These are phyloP conservation scores for Neurospora sp. DNA, from an alignment of 495 filamentous ascomycete genomes.

Conservation along the genomic window DNA sequence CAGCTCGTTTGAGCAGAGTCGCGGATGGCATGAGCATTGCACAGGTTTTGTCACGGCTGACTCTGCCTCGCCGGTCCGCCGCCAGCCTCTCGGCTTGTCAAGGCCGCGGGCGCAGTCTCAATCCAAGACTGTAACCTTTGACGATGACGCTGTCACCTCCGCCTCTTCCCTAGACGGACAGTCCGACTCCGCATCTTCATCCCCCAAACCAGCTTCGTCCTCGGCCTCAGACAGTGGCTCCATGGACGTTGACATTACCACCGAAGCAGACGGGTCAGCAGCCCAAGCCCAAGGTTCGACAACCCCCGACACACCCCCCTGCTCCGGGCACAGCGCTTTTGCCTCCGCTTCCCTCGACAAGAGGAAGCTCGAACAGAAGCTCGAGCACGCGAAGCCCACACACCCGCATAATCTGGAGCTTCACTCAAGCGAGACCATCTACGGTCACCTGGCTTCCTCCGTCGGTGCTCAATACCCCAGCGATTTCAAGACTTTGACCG, in stretches of 20 bases:
- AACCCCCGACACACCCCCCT: constrained; percentile 8
- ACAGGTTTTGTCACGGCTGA: constrained; percentile 27
- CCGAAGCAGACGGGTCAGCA: neutral
- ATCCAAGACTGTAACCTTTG: neutral
- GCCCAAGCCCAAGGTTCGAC: neutral
- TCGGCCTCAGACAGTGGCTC: constrained; percentile 8
- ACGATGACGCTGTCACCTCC: neutral
- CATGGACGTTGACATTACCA: neutral
- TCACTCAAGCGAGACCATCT: constrained; percentile 4
- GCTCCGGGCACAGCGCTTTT: neutral
- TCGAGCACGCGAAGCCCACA: constrained; percentile 1
- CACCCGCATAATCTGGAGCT: neutral
- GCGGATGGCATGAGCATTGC: constrained; percentile 25
- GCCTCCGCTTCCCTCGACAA: neutral
- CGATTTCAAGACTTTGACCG: constrained; percentile 30
- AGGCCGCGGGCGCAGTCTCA: constrained; percentile 8
- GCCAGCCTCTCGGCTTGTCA: constrained; percentile 1
- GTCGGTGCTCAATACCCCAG: constrained; percentile 26
- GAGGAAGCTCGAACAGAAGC: constrained; percentile 1
- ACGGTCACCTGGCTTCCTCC: constrained; percentile 6
- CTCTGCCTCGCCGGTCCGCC: constrained; percentile 16
- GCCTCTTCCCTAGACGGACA: neutral
- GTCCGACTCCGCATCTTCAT: constrained; percentile 6
- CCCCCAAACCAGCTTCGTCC: constrained; percentile 6
- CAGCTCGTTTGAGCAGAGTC: constrained; percentile 18